These are phyloP conservation scores for Glaciozyma martinii DNA, from an alignment of 768 basidiomycete species.

Conservation along the genomic window DNA sequence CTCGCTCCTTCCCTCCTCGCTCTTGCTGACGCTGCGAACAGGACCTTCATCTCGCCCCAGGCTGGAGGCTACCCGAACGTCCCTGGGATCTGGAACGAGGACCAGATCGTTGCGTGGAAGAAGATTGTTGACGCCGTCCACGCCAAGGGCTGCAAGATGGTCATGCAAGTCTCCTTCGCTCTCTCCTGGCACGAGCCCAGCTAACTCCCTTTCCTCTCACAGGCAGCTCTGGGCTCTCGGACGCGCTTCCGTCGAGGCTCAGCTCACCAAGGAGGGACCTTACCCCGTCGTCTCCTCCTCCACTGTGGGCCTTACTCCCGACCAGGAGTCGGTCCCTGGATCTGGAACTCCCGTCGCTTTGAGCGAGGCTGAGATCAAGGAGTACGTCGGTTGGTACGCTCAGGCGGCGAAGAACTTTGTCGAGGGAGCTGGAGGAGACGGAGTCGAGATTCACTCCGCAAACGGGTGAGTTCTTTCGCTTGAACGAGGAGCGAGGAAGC, in stretches of 20 bases:
- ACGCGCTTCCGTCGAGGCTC: constrained; percentile 38
- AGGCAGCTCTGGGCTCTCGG: constrained; percentile 56
- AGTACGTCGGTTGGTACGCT: constrained; percentile 45
- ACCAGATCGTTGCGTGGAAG: constrained; percentile 55
- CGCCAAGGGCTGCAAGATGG: constrained; percentile 49
- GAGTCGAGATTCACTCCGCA: constrained; percentile 48
- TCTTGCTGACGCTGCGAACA: too few species aligned
- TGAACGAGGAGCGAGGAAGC: background rate
- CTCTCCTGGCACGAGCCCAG: background rate
- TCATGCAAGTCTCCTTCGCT: constrained; percentile 46
- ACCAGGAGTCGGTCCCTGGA: background rate
- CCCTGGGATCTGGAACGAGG: constrained; percentile 58
- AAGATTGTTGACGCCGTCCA: constrained; percentile 54
- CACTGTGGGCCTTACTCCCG: constrained; percentile 15
- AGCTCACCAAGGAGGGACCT: constrained; percentile 8
- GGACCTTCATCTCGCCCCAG: constrained; percentile 26
- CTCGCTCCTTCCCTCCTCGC: too few species aligned
- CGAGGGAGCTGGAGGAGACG: constrained; percentile 59
- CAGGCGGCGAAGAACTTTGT: constrained; percentile 52
- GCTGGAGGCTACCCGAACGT: constrained; percentile 40
- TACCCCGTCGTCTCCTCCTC: constrained; percentile 23
- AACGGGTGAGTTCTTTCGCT: constrained; percentile 37
- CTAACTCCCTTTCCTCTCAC: constrained; percentile 32
- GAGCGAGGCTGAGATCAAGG: constrained; percentile 42
- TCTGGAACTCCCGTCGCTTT: constrained; percentile 15